A percentile compares a stretch with the other conserved stretches of the same genome.
Conservation (phyloP, 2,329 filamentous ascomycete genomes). For the Cladosporium phlei region DNA sequence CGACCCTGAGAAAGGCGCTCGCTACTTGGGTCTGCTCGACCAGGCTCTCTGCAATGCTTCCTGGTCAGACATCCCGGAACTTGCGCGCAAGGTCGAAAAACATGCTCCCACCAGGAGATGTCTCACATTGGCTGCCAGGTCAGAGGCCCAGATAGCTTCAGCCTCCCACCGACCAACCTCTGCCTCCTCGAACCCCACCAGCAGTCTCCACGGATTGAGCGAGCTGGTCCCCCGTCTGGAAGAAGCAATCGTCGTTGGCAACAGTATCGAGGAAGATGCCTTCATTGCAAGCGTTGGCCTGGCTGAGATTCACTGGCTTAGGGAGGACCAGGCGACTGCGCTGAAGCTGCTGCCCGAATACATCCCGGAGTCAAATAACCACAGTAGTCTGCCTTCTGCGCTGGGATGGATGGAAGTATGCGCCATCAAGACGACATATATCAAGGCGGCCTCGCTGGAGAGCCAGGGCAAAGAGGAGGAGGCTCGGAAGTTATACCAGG, state of each 20-base stretch:
- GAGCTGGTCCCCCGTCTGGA: slow-evolving; percentile 38
- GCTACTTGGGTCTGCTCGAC: slow-evolving; percentile 79
- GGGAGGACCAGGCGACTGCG: slow-evolving; percentile 56
- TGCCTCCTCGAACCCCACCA: slow-evolving; percentile 31
- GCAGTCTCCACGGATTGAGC: slow-evolving; percentile 31
- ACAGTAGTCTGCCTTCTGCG: slow-evolving; percentile 15
- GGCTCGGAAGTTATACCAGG: slow-evolving; percentile 21
- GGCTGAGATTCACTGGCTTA: slow-evolving; percentile 80
- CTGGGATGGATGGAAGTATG: slow-evolving; percentile 76
- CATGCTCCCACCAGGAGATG: slow-evolving; percentile 60
- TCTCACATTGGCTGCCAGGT: slow-evolving; percentile 43
- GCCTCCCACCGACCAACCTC: slow-evolving; percentile 41
- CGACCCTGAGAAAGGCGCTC: slow-evolving; percentile 60
- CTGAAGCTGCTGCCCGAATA: slow-evolving; percentile 43
- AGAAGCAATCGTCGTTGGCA: slow-evolving; percentile 26
- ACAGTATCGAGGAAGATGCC: slow-evolving; percentile 45
- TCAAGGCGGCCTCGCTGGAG: slow-evolving; percentile 27
- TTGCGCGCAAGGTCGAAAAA: slow-evolving; percentile 89
- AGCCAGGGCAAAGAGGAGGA: slow-evolving; percentile 22
- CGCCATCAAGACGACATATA: slow-evolving; percentile 33
- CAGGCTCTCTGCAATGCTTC: slow-evolving; percentile 79
- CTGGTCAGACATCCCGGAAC: slow-evolving; percentile 82
- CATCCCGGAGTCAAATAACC: slow-evolving; percentile 8
- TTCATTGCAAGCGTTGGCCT: slow-evolving; percentile 79
- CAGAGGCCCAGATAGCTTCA: slow-evolving; percentile 44